Base-by-base conservation (phyloP, 2,329 filamentous ascomycete genomes). In the Diaporthe helianthi region DNA sequence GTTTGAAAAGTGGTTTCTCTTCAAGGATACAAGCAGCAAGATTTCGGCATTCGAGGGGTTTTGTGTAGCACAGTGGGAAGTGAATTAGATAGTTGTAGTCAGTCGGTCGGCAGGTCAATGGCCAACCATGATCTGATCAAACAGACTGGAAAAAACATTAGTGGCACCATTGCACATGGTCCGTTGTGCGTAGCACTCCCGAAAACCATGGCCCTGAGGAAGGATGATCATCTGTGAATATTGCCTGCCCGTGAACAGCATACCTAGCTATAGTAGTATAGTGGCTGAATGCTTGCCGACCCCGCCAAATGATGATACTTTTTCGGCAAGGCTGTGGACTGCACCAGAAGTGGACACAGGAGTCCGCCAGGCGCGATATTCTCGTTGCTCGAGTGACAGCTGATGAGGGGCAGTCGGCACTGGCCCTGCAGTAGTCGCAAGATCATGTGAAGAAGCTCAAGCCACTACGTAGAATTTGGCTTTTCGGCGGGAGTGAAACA, bases 1-100 rank as follows among this genome's bases (percentile, higher is more conserved):
- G 10, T 63, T 63, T 41, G 58, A 49, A 49, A 63, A 63, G n/a
- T 47, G 44, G 58, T 36, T 10, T 54, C 51, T 58, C 66, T 51
- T 63, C 24, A 10, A 24, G 58, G 29, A 36, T 36, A 63, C 58
- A 49, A 49, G 58, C 44, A 49, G 58, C 29, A 49, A 63, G 29
- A 24, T 26, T 17, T 36, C 15, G n/a, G 58, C 19, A 33, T 36
- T 61, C 38, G 10, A 47, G 8, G 41, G 26, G 26, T 17, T 61
- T 47, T 33, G 58, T 49, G 29, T 63, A 63, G 41, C 41, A 49
- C n/a, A 63, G 44, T 63, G n/a, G 58, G 13, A 31, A n/a, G 26
- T 12, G 44, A 31, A 46, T 63, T 63, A 49, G 58, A 63, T 61
- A 61, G 58, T 61, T 33, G 19, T 47, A 49, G 41, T 33, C 58